Conservation (phyloP, 148 eudicot genomes). For the Pouteria glomerata region DNA sequence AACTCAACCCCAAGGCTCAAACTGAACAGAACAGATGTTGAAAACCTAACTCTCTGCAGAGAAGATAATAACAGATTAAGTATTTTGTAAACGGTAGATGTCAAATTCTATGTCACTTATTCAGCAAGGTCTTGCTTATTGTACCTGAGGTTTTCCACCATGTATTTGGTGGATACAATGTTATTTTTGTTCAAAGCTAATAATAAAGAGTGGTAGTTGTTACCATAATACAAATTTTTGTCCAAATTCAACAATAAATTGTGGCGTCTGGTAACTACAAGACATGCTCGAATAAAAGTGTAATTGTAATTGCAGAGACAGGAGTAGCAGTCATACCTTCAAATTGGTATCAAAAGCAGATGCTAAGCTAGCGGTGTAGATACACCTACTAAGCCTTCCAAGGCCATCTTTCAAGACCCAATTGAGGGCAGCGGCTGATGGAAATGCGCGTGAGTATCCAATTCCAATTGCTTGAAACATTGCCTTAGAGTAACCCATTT, state of each 20-base stretch:
- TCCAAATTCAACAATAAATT: neutral
- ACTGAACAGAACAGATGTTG: constrained; percentile 83
- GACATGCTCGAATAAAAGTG: neutral
- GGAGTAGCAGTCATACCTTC: constrained; percentile 40
- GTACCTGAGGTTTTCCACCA: neutral
- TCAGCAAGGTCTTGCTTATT: neutral
- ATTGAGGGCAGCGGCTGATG: constrained; percentile 91
- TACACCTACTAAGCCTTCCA: constrained; percentile 89
- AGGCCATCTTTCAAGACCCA: constrained; percentile 98
- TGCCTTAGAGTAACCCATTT: constrained; percentile 41
- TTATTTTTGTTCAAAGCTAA: neutral
- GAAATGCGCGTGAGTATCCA: constrained; percentile 73
- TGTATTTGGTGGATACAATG: neutral
- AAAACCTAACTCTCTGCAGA: constrained; percentile 78
- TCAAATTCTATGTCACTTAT: neutral
- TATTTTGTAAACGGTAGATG: neutral
- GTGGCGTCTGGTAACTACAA: neutral
- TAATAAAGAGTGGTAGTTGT: neutral
- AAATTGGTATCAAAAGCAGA: constrained; percentile 94
- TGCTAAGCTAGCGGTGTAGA: constrained; percentile 84
- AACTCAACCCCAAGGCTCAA: constrained; percentile 92
- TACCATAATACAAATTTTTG: neutral
- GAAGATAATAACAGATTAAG: constrained; percentile 12
- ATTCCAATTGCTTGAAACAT: constrained; percentile 98
- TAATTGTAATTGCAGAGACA: neutral